Base-by-base conservation (phyloP, 768 basidiomycete genomes). In the Phaffia tasmanica region DNA sequence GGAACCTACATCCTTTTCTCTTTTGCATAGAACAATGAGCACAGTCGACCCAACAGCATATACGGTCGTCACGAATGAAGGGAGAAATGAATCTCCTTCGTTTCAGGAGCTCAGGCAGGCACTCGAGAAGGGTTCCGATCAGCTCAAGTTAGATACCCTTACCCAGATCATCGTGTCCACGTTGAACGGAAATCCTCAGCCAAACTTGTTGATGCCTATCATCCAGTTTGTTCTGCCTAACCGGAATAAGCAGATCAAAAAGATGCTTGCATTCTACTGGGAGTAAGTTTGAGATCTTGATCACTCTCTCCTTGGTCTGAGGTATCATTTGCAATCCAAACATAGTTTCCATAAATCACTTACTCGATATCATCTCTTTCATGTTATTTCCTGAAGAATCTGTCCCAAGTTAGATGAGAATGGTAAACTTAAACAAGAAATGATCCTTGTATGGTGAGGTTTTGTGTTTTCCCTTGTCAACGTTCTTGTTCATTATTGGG, bases 371-470 rank as follows among this genome's bases (percentile, higher is more conserved):
- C 35, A 42, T 42, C 15, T 19, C 54, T 7, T 14, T 21, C 18
- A 16, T 42, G n/a, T 15, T 2, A 19, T 50, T 0, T 46, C 47
- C 18, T 49, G 18, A 49, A 98, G 79, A 87, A 72, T 98, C 25
- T 98, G 93, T 78, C 94, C 94, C 11, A 97, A 97, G 77, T 86
- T 93, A 70, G 94, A 98, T 72, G 94, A 98, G 73, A 86, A 84
- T 70, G 94, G 94, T 59, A 98, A 97, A 79, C 78, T 98, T 71
- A 97, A 94, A 82, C 95, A 98, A 78, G 94, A 99, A 80, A 98
- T 98, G 94, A 98, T 97, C 74, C 83, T 98, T 62, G 94, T 98
- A 42, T 92, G 93, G 90, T 93, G 76, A 75, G 89, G 84, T 21
- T 30, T 60, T 48, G 47, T 8, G 8, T 62, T 56, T 19, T 59